phyloP scores from a whole-genome alignment of 495 filamentous ascomycete species.

The Neurospora intermedia region DNA sequence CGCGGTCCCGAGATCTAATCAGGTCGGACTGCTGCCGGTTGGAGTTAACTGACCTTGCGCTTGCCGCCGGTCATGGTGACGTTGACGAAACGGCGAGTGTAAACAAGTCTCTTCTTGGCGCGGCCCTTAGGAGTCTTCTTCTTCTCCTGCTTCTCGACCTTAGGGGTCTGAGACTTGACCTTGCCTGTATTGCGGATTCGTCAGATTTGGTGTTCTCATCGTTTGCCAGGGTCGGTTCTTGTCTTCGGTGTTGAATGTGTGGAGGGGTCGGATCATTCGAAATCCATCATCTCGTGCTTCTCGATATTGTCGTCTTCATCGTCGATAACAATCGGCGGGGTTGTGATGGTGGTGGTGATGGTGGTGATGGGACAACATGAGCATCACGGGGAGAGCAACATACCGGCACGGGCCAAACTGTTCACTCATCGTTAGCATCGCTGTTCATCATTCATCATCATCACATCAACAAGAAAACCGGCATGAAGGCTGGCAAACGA shows the following conservation, averaged over 20 bases:
- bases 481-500: neutral
- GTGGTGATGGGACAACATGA: neutral
- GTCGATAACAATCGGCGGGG: neutral
- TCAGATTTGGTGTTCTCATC: constrained; percentile 4
- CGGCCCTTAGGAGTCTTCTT: constrained; percentile 93
- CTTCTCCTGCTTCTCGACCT: constrained; percentile 89
- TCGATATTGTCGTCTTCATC: neutral
- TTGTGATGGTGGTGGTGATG: neutral
- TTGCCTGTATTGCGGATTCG: constrained; percentile 21
- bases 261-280: neutral
- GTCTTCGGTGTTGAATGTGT: neutral
- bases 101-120: constrained; percentile 93
- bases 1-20: neutral
- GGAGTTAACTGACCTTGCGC: constrained; percentile 75
- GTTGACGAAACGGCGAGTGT: constrained; percentile 99
- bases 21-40: neutral
- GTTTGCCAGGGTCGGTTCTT: neutral
- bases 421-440: constrained; percentile 4
- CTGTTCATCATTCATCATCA: neutral
- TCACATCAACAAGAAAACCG: neutral
- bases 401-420: constrained; percentile 30
- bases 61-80: constrained; percentile 98
- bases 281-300: neutral
- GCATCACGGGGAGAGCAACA: constrained; percentile 4
- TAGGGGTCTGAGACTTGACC: constrained; percentile 41